A percentile compares a stretch with the other conserved stretches of the same genome.
These are phyloP conservation scores for Geosmithia putterillii DNA, from an alignment of 2,329 filamentous ascomycete genomes.

Conservation along the genomic window DNA sequence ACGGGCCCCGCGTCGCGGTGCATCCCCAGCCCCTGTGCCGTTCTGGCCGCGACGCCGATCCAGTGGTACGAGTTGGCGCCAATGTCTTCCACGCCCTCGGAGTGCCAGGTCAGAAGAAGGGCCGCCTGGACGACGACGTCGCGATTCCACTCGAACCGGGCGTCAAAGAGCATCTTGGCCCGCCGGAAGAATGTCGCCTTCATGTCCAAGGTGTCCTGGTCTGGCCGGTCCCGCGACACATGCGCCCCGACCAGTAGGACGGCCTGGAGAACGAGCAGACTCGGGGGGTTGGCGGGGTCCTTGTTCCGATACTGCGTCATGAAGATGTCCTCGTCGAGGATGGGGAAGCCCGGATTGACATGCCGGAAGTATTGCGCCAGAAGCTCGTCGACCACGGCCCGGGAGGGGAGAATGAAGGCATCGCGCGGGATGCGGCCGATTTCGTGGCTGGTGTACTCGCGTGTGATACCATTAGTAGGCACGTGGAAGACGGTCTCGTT, in stretches of 20 bases:
- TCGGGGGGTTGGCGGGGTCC: conserved; percentile 15
- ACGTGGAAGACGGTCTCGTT: conserved; percentile 9
- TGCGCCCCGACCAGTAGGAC: conserved; percentile 39
- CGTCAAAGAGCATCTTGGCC: conserved; percentile 41
- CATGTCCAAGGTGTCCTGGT: conserved; percentile 3
- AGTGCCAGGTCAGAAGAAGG: conserved; percentile 41
- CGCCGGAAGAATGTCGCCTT: conserved; percentile 37
- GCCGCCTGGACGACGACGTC: conserved; percentile 41
- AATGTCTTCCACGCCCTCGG: conserved; percentile 42
- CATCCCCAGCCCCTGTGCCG: conserved; percentile 41
- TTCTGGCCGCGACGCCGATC: conserved; percentile 38
- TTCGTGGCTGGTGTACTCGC: conserved; percentile 27
- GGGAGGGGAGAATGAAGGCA: conserved; percentile 30
- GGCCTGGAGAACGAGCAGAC: conserved; percentile 34
- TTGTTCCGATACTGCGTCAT: conserved; percentile 24
- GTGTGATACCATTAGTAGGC: conserved; percentile 17
- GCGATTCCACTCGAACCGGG: conserved; percentile 38
- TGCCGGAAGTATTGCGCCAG: conserved; percentile 31
- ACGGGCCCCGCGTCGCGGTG: conserved; percentile 20
- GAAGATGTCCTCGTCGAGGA: conserved; percentile 38
- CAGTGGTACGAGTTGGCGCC: conserved; percentile 39
- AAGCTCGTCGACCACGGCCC: conserved; percentile 29
- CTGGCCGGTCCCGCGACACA: conserved; percentile 26
- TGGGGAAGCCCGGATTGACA: conserved; percentile 32
- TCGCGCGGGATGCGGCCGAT: conserved; percentile 37